These are phyloP conservation scores for Lentinula guzmanii DNA, from an alignment of 768 basidiomycete species.

Conservation along the genomic window DNA sequence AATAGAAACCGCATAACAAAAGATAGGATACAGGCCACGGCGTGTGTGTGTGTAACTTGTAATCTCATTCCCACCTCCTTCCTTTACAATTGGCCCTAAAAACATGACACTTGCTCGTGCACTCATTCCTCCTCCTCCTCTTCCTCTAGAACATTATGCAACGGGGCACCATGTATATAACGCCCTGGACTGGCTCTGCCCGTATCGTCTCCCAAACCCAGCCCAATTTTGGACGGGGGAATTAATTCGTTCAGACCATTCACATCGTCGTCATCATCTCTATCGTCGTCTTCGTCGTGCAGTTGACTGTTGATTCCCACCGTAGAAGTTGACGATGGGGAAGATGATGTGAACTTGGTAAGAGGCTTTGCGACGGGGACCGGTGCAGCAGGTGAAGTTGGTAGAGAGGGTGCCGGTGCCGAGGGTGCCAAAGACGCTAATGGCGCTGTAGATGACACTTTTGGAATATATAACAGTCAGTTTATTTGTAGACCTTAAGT, in stretches of 20 bases:
- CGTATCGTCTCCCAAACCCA: constrained; percentile 30
- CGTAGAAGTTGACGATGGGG: background rate
- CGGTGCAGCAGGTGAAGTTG: constrained; percentile 8
- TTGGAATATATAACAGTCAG: background rate
- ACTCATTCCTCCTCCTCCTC: constrained; percentile 51
- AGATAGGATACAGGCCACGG: no score
- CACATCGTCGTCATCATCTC: background rate
- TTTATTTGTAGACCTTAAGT: background rate
- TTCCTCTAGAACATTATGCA: constrained; percentile 83
- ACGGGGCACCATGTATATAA: constrained; percentile 79
- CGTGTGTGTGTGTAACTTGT: no score
- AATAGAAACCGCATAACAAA: no score
- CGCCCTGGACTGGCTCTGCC: constrained; percentile 62
- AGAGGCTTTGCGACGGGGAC: background rate
- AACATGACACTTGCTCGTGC: background rate
- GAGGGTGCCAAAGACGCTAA: constrained; percentile 4
- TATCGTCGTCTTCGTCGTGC: background rate
- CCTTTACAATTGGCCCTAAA: no score
- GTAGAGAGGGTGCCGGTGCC: constrained; percentile 12
- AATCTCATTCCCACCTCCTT: no score
- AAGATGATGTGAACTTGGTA: background rate
- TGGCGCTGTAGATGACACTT: constrained; percentile 9
- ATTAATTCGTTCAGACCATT: background rate
- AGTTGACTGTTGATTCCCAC: constrained; percentile 1
- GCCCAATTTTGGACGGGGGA: constrained; percentile 20